These are phyloP conservation scores for Exophiala mesophila DNA, from an alignment of 2,329 filamentous ascomycete genomes.

Conservation along the genomic window DNA sequence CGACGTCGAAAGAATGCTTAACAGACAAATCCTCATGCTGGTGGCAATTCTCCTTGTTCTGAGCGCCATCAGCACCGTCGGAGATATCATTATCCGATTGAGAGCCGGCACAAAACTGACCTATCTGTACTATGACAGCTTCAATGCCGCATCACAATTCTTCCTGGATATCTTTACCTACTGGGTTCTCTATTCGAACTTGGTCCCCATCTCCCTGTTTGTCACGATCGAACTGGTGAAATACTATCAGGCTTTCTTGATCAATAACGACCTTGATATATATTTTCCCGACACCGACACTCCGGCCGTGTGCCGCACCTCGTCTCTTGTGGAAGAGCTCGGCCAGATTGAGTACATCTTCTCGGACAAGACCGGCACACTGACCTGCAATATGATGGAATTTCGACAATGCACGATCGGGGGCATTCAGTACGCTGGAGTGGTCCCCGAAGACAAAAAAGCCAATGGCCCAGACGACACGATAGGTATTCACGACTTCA, in stretches of 20 bases:
- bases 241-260: slow-evolving; percentile 95
- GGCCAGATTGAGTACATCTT: slow-evolving; percentile 99
- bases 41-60: slow-evolving; percentile 77
- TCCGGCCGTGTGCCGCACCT: slow-evolving; percentile 90
- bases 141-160: slow-evolving; percentile 72
- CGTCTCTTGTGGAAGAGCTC: slow-evolving; percentile 91
- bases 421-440: slow-evolving; percentile 88
- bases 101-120: slow-evolving; percentile 57
- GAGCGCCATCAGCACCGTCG: slow-evolving; percentile 84
- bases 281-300: slow-evolving; percentile 96
- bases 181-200: slow-evolving; percentile 94
- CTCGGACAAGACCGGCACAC: slow-evolving; percentile 92
- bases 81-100: slow-evolving; percentile 75
- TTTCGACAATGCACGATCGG: slow-evolving; percentile 93
- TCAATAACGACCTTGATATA: slow-evolving; percentile 95
- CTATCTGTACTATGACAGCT: slow-evolving; percentile 61
- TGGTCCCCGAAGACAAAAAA: slow-evolving; percentile 83
- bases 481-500: slow-evolving; percentile 79
- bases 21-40: slow-evolving; percentile 85
- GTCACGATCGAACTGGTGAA: slow-evolving; percentile 98
- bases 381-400: slow-evolving; percentile 99
- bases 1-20: slow-evolving; percentile 89
- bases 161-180: slow-evolving; percentile 95
- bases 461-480: slow-evolving; percentile 69
- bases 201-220: slow-evolving; percentile 96